These are phyloP conservation scores for Scleroderma citrinum DNA, from an alignment of 768 basidiomycete genomes.

Conservation along the genomic window DNA sequence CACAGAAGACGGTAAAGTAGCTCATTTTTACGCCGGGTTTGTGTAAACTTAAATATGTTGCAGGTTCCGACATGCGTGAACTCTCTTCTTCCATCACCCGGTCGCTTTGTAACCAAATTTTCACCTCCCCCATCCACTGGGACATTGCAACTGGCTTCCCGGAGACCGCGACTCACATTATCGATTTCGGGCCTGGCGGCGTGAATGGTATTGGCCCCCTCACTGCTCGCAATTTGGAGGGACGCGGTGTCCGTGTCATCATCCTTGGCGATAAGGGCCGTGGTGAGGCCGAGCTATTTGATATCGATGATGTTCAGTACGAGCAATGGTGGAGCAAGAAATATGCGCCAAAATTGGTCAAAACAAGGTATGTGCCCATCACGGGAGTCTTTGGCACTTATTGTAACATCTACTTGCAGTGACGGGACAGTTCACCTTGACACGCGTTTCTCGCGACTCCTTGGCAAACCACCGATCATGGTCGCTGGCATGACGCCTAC, in stretches of 20 bases:
- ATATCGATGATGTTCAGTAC: slow-evolving; percentile 53
- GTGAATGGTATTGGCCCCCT: slow-evolving; percentile 88
- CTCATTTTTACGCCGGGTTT: slow-evolving; percentile 13
- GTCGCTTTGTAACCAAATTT: slow-evolving; percentile 90
- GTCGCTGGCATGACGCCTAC: slow-evolving; percentile 99
- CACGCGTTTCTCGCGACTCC: slow-evolving; percentile 91
- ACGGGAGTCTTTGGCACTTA: not conserved
- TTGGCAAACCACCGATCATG: slow-evolving; percentile 98
- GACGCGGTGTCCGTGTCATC: slow-evolving; percentile 86
- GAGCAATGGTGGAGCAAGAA: slow-evolving; percentile 93
- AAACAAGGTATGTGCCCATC: slow-evolving; percentile 63
- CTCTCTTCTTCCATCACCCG: slow-evolving; percentile 69
- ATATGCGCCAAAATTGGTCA: slow-evolving; percentile 79
- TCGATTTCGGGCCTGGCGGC: slow-evolving; percentile 97
- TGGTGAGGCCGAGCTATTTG: slow-evolving; percentile 83
- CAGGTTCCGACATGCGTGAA: slow-evolving; percentile 81
- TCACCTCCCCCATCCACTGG: slow-evolving; percentile 92
- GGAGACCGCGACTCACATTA: slow-evolving; percentile 82
- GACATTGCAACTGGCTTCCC: slow-evolving; percentile 85
- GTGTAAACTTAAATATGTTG: slow-evolving; percentile 8
- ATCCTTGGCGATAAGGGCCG: slow-evolving; percentile 88
- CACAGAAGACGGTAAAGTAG: slow-evolving; percentile 79
- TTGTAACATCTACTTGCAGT: slow-evolving; percentile 32
- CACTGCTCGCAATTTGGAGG: slow-evolving; percentile 86
- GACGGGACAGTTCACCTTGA: slow-evolving; percentile 92